These are phyloP conservation scores for Panaeolus cyanescens DNA, from an alignment of 768 basidiomycete species.

Conservation along the genomic window DNA sequence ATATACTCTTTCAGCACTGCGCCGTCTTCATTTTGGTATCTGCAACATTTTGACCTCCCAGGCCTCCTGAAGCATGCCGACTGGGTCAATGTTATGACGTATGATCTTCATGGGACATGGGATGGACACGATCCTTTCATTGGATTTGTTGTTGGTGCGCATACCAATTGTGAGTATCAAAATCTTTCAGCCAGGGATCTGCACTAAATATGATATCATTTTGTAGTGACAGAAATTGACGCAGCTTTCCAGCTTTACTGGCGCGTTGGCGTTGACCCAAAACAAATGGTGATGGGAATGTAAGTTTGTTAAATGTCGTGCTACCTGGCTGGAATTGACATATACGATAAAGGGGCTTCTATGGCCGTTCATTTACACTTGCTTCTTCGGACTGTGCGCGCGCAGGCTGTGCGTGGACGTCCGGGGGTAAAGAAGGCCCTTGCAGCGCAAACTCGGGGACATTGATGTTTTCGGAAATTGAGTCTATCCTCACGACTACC, in stretches of 20 bases:
- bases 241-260: conserved; percentile 21
- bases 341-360: conserved; percentile 19
- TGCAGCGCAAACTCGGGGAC: conserved; percentile 14
- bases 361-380: conserved; percentile 27
- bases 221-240: conserved; percentile 25
- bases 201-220: conserved; percentile 9
- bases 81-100: conserved; percentile 24
- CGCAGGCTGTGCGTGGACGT: conserved; percentile 20
- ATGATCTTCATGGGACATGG: conserved; percentile 30
- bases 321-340: no score
- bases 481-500: conserved; percentile 13
- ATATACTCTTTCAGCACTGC: conserved; percentile 14
- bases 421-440: conserved; percentile 17
- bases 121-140: conserved; percentile 18
- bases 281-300: conserved; percentile 23
- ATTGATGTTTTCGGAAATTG: conserved; percentile 19
- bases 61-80: conserved; percentile 19
- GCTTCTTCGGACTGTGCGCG: conserved; percentile 14
- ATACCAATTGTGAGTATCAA: conserved; percentile 16
- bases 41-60: conserved; percentile 30
- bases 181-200: background rate
- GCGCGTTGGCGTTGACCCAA: conserved; percentile 20
- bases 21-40: conserved; percentile 28
- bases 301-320: background rate
- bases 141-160: conserved; percentile 18